Evolutionary conservation across 805 yeast species (phyloP).

Genomic region (Hanseniaspora jakobsenii): DNA sequence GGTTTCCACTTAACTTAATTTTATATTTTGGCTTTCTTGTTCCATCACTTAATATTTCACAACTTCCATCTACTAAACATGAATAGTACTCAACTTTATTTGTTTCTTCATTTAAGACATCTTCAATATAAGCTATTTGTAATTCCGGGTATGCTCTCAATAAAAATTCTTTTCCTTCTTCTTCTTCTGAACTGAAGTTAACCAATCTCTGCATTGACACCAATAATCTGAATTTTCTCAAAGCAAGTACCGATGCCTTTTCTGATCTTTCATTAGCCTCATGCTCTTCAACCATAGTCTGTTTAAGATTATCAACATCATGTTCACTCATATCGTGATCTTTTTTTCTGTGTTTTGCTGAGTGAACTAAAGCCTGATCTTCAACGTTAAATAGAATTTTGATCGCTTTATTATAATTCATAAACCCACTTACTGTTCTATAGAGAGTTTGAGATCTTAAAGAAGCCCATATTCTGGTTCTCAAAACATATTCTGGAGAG

Average conservation of each 20-base stretch:
- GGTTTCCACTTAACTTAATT: slow-evolving; percentile 62
- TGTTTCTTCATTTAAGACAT: slow-evolving; percentile 29
- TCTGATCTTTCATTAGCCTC: slow-evolving; percentile 23
- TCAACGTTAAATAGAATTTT: slow-evolving; percentile 52
- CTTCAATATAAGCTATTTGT: slow-evolving; percentile 51
- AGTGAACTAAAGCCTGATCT: slow-evolving; percentile 33
- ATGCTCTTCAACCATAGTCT: slow-evolving; percentile 17
- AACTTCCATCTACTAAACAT: slow-evolving; percentile 58
- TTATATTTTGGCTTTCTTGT: slow-evolving; percentile 49
- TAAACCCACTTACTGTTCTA: slow-evolving; percentile 62
- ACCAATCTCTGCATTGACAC: slow-evolving; percentile 54
- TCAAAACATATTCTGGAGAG: slow-evolving; percentile 42
- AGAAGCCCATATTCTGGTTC: slow-evolving; percentile 72
- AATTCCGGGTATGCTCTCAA: slow-evolving; percentile 56
- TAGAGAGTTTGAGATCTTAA: slow-evolving; percentile 61
- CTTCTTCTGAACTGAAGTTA: slow-evolving; percentile 44
- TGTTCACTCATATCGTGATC: no score
- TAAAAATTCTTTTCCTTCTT: slow-evolving; percentile 46
- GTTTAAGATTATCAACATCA: slow-evolving; percentile 14
- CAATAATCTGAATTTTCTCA: slow-evolving; percentile 49
- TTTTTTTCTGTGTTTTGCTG: no score
- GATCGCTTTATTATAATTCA: slow-evolving; percentile 59
- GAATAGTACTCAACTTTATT: slow-evolving; percentile 44
- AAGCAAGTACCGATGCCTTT: slow-evolving; percentile 33
- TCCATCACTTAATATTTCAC: slow-evolving; percentile 49